Evolutionary conservation across 441 rosid species (phyloP).

Genomic region (Bruguiera hainesii): DNA sequence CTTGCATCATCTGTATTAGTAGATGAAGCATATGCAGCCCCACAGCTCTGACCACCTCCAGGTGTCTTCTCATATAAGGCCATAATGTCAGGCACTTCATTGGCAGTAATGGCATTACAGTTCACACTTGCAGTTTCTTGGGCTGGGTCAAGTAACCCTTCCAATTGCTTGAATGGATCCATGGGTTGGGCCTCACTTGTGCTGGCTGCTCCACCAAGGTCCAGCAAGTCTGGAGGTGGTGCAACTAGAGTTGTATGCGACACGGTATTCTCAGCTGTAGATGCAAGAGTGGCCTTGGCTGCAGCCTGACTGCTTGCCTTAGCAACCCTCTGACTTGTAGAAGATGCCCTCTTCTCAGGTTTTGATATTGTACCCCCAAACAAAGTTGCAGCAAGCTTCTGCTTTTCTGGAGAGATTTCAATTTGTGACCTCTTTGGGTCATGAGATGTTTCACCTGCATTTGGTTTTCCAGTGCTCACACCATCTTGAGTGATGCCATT

Average conservation of each 20-base stretch:
- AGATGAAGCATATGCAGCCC: conserved; percentile 17
- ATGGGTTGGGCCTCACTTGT: conserved; percentile 28
- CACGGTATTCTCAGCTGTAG: conserved; percentile 23
- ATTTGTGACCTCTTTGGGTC: conserved; percentile 60
- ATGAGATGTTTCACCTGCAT: conserved; percentile 43
- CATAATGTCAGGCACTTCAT: conserved; percentile 47
- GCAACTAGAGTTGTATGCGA: conserved; percentile 46
- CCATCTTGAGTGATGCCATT: conserved; percentile 43
- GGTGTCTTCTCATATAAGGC: conserved; percentile 40
- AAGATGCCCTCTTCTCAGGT: conserved; percentile 53
- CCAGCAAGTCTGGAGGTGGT: conserved; percentile 90
- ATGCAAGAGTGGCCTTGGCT: neutral
- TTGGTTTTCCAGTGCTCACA: conserved; percentile 40
- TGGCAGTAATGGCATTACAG: conserved; percentile 20
- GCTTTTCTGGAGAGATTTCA: conserved; percentile 78
- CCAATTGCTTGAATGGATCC: conserved; percentile 90
- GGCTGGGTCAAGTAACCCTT: conserved; percentile 68
- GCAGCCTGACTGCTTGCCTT: conserved; percentile 40
- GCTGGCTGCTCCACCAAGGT: conserved; percentile 58
- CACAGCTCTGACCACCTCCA: conserved; percentile 27
- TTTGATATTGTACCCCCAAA: conserved; percentile 74
- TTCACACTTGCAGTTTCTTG: conserved; percentile 35
- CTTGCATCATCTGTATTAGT: conserved; percentile 21
- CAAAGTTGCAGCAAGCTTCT: conserved; percentile 95
- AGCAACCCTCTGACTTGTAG: conserved; percentile 34